Evolutionary conservation across 208 protist species (phyloP).

Genomic region (Trichomonas gallinae): DNA sequence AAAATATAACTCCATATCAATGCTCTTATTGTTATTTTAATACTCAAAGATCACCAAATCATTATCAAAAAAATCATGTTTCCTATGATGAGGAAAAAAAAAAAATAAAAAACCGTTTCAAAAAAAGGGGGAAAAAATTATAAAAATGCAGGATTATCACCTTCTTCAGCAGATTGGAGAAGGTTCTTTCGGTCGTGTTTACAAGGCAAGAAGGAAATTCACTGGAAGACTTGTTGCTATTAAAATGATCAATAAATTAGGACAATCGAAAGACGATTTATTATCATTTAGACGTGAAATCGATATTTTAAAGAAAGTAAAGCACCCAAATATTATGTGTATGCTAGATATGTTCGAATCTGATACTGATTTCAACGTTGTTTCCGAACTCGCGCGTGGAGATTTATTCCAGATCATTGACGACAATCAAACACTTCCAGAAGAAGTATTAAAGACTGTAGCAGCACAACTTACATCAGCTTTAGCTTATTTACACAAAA

Average conservation of each 20-base stretch:
- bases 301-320: conserved; percentile 49
- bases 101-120: background rate
- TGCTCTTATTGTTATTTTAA: no score
- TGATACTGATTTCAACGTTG: conserved; percentile 66
- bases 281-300: conserved; percentile 6
- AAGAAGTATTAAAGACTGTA: conserved; percentile 68
- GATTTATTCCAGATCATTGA: conserved; percentile 49
- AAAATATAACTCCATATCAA: no score
- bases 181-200: conserved; percentile 91
- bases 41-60: no score
- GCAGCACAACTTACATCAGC: conserved; percentile 76
- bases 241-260: conserved; percentile 85
- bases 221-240: conserved; percentile 67
- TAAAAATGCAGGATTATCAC: conserved; percentile 1
- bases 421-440: conserved; percentile 51
- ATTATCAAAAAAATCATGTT: no score
- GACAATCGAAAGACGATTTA: conserved; percentile 66
- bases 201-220: conserved; percentile 42
- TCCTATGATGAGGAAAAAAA: no score
- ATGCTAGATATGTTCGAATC: conserved; percentile 87
- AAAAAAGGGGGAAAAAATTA: no score
- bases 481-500: conserved; percentile 81
- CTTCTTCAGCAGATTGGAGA: conserved; percentile 61
- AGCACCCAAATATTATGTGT: conserved; percentile 85
- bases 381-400: conserved; percentile 54